Evolutionary conservation across 1,284 basidiomycete genomes (phyloP), one percentile per base, ranked within the genome.

Genomic region (Fistulina hepatica): DNA sequence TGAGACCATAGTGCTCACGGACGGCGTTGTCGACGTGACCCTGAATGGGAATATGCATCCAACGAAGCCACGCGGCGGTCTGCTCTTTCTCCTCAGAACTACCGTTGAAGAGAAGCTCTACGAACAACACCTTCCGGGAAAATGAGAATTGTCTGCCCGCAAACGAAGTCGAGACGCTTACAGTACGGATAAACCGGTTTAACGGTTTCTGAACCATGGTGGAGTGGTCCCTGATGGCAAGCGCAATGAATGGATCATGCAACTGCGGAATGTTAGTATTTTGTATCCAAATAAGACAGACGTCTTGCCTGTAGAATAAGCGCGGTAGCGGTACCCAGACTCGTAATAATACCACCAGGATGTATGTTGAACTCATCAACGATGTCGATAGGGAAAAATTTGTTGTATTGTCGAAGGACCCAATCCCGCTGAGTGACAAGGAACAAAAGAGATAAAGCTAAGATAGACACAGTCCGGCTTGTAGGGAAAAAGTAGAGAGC

Each of bases 101-200:
- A 19, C 43, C 43, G 13, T 44, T 44, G 15, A 44, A 36, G 7
- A 34, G 36, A 36, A 44, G 36, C 20, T 44, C 43, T 7, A 41
- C 43, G 12, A 38, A 44, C 7, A 41, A 22, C 20, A 40, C 41
- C 43, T 44, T 11, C 9, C 11, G 9, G 15, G 11, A 16, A 32
- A 11, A 10, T 11, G 15, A 11, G 11, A 16, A 32, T 11, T 16
- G 30, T 9, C 11, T 9, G n/a, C n/a, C n/a, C 30, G 15, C 11
- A 16, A 16, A 32, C 17, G 10, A 32, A 11, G 30, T 11, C 8
- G 16, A 32, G 2, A 4, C 3, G 40, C 43, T 2, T 3, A 44
- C 43, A 26, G 39, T 44, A 12, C 39, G 43, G 26, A 44, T 24
- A 12, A 41, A 36, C 25, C 39, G 35, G 6, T 41, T 39, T 23